A percentile compares a stretch with the other conserved stretches of the same genome.
Evolutionary conservation across 2,329 filamentous ascomycete species (phyloP).

Genomic region (Colletotrichum cereale): DNA sequence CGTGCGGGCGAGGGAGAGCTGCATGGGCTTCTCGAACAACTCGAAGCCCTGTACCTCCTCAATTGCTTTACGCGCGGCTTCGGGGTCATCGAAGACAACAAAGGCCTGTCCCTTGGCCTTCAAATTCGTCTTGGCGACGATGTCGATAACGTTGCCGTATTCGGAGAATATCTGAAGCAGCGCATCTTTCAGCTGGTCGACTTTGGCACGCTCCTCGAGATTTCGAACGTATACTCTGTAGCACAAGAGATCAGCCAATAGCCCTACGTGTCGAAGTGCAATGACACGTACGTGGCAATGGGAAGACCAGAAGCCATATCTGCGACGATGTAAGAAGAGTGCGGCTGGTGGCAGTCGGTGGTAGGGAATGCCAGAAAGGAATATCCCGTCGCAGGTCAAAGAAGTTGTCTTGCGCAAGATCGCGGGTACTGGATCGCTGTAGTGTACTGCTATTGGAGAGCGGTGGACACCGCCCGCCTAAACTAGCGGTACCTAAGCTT

Average conservation of each 20-base stretch:
- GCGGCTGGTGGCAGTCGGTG: not conserved
- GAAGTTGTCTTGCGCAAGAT: not conserved
- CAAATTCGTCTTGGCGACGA: conserved; percentile 89
- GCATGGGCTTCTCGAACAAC: conserved; percentile 91
- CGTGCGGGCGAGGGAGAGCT: conserved; percentile 83
- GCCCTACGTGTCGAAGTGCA: conserved; percentile 73
- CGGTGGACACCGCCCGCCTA: not conserved
- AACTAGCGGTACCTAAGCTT: not conserved
- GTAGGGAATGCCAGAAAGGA: not conserved
- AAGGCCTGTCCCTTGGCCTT: conserved; percentile 97
- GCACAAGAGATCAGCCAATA: conserved; percentile 50
- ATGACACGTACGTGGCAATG: conserved; percentile 80
- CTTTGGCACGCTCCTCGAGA: conserved; percentile 91
- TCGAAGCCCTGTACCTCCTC: conserved; percentile 94
- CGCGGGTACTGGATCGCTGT: too few relatives aligned
- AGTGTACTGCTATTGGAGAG: not conserved
- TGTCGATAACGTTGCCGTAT: conserved; percentile 87
- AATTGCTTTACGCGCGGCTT: conserved; percentile 83
- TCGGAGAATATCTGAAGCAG: conserved; percentile 86
- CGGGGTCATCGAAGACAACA: conserved; percentile 86
- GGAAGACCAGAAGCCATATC: conserved; percentile 58
- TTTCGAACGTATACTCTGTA: conserved; percentile 80
- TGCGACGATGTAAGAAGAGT: not conserved
- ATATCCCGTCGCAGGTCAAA: not conserved
- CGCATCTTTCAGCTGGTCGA: conserved; percentile 79